Evolutionary conservation across 1,284 basidiomycete species (phyloP).

Genomic region (Wallemia ichthyophaga): DNA sequence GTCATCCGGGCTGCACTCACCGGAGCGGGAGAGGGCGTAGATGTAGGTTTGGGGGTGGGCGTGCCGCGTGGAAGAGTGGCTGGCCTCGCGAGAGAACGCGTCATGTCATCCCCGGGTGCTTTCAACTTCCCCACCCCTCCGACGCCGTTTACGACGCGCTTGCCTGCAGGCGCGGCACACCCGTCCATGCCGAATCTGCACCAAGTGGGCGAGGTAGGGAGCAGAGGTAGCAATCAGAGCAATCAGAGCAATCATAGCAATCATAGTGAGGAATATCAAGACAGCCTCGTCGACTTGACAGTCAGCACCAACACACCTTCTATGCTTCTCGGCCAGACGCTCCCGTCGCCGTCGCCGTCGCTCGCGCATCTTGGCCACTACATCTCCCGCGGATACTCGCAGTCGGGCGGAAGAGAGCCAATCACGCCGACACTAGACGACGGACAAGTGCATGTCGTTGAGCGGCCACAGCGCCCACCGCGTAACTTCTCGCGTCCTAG

Average conservation of each 20-base stretch:
- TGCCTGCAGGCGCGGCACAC: neutral
- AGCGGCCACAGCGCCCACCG: neutral
- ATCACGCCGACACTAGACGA: neutral
- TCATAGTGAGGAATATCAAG: no score
- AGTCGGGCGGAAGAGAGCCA: neutral
- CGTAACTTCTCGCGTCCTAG: neutral
- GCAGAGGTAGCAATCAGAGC: no score
- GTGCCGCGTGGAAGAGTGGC: no score
- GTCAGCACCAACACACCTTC: neutral
- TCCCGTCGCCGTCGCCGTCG: neutral
- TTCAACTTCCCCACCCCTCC: neutral
- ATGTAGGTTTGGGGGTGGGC: no score
- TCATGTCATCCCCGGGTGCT: neutral
- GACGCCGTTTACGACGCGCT: neutral
- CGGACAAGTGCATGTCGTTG: neutral
- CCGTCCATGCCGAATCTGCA: neutral
- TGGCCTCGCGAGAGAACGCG: neutral
- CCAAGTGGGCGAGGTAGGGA: neutral
- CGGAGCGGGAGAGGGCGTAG: no score
- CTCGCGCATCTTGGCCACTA: neutral
- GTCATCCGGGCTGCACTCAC: neutral
- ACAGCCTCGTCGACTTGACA: no score
- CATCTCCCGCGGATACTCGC: neutral
- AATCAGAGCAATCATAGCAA: no score
- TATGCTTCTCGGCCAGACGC: neutral